Conservation (phyloP, 176 grass and related monocot genomes). For the Neostapfia colusana region DNA sequence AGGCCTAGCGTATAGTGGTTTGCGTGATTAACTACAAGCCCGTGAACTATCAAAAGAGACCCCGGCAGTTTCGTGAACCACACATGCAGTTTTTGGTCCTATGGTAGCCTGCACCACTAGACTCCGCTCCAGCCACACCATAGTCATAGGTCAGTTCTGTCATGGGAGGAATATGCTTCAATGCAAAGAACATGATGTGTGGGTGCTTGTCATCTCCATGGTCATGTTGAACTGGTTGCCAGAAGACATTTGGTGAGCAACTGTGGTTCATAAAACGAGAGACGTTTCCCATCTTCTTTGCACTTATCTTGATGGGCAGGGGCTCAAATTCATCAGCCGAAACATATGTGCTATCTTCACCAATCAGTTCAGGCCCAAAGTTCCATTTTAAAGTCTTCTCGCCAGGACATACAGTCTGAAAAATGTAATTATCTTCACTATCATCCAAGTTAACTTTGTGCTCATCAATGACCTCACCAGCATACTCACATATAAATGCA, state of each 20-base stretch:
- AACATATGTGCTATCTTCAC: constrained; percentile 36
- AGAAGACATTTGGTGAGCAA: constrained; percentile 82
- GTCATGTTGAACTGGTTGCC: constrained; percentile 66
- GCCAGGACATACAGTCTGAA: constrained; percentile 52
- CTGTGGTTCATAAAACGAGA: constrained; percentile 89
- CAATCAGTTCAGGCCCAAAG: constrained; percentile 57
- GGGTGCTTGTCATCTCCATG: constrained; percentile 60
- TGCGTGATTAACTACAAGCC: constrained; percentile 30
- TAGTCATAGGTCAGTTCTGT: constrained; percentile 79
- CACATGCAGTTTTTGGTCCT: constrained; percentile 62
- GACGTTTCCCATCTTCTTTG: constrained; percentile 62
- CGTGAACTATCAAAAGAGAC: constrained; percentile 48
- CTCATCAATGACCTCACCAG: constrained; percentile 58
- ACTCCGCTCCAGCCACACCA: constrained; percentile 41
- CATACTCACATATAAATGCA: constrained; percentile 81
- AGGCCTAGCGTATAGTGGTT: constrained; percentile 32
- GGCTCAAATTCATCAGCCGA: constrained; percentile 49
- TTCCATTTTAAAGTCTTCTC: constrained; percentile 80
- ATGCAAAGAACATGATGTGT: constrained; percentile 77
- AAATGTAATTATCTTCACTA: constrained; percentile 64
- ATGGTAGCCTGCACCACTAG: constrained; percentile 31
- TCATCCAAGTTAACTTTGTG: constrained; percentile 46
- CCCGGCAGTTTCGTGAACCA: constrained; percentile 52
- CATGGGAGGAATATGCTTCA: constrained; percentile 80
- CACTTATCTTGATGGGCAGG: constrained; percentile 64